Evolutionary conservation across 2,329 filamentous ascomycete genomes (phyloP).

Genomic region (Coniochaeta sp.): DNA sequence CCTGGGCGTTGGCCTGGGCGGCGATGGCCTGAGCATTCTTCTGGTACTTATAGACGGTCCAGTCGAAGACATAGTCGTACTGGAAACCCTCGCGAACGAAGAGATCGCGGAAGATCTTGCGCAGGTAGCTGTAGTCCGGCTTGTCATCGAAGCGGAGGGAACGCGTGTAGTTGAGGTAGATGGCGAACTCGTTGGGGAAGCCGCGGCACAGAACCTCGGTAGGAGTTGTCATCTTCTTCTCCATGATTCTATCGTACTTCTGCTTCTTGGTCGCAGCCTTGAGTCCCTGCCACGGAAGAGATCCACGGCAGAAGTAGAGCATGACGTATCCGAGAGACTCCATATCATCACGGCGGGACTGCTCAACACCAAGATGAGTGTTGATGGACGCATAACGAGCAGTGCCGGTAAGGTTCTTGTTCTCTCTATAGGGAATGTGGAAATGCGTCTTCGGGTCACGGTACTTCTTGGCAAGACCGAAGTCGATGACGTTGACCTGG

Average conservation of each 20-base stretch:
- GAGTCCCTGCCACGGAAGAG: constrained; percentile 95
- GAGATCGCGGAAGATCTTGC: constrained; percentile 99
- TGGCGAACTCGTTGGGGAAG: constrained; percentile 98
- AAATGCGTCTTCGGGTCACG: constrained; percentile 99
- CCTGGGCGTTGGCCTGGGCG: constrained; percentile 66
- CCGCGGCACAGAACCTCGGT: constrained; percentile 98
- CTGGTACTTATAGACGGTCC: constrained; percentile 99
- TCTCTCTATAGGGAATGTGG: constrained; percentile 99
- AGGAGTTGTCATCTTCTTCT: constrained; percentile 99
- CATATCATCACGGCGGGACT: constrained; percentile 99
- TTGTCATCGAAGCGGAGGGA: constrained; percentile 99
- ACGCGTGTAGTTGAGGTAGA: constrained; percentile 98
- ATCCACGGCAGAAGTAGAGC: constrained; percentile 99
- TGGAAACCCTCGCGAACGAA: constrained; percentile 99
- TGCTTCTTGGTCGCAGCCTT: constrained; percentile 99
- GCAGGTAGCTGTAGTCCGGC: constrained; percentile 98
- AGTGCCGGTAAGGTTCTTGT: constrained; percentile 99
- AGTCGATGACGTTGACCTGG: constrained; percentile 99
- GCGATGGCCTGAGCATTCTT: constrained; percentile 96
- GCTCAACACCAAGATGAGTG: constrained; percentile 95
- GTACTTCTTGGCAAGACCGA: constrained; percentile 99
- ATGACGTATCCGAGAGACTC: constrained; percentile 98
- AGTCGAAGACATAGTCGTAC: constrained; percentile 99
- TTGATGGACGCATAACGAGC: constrained; percentile 99
- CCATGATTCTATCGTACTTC: constrained; percentile 99